These are phyloP conservation scores for Tricholoma terreum DNA, from an alignment of 768 basidiomycete genomes.

Conservation along the genomic window DNA sequence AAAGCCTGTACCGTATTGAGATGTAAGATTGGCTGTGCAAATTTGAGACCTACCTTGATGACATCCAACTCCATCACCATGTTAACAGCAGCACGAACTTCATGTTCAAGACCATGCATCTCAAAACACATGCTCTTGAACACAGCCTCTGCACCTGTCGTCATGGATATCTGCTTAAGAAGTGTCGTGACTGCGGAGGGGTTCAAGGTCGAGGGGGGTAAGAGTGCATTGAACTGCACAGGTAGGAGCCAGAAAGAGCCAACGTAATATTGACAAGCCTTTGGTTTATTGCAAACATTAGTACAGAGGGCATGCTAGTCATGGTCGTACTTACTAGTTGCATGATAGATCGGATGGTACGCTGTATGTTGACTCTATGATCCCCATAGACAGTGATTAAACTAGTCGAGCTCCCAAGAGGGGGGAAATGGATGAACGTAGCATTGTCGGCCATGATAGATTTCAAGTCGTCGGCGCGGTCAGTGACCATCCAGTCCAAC, in stretches of 20 bases:
- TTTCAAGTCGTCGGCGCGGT: slow-evolving; percentile 90
- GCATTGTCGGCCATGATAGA: slow-evolving; percentile 95
- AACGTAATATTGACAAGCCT: slow-evolving; percentile 95
- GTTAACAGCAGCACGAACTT: slow-evolving; percentile 81
- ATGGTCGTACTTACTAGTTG: slow-evolving; percentile 63
- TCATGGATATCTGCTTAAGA: slow-evolving; percentile 81
- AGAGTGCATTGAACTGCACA: slow-evolving; percentile 86
- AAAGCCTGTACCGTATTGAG: slow-evolving; percentile 54
- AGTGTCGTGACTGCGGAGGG: slow-evolving; percentile 79
- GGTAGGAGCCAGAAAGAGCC: slow-evolving; percentile 98
- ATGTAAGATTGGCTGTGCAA: neutral
- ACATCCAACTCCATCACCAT: slow-evolving; percentile 91
- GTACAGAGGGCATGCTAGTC: neutral
- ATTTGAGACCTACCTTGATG: slow-evolving; percentile 62
- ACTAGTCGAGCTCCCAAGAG: slow-evolving; percentile 89
- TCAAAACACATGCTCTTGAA: slow-evolving; percentile 98
- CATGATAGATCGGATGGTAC: slow-evolving; percentile 94
- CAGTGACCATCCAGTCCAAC: slow-evolving; percentile 97
- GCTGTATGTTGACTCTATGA: slow-evolving; percentile 88
- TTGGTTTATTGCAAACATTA: slow-evolving; percentile 10
- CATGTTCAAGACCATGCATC: slow-evolving; percentile 89
- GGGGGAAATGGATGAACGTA: slow-evolving; percentile 91
- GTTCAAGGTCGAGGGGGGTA: slow-evolving; percentile 80
- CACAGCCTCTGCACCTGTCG: slow-evolving; percentile 89
- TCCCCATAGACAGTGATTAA: slow-evolving; percentile 94